Evolutionary conservation across 2,329 filamentous ascomycete species (phyloP).

Genomic region (Calonectria naviculata): DNA sequence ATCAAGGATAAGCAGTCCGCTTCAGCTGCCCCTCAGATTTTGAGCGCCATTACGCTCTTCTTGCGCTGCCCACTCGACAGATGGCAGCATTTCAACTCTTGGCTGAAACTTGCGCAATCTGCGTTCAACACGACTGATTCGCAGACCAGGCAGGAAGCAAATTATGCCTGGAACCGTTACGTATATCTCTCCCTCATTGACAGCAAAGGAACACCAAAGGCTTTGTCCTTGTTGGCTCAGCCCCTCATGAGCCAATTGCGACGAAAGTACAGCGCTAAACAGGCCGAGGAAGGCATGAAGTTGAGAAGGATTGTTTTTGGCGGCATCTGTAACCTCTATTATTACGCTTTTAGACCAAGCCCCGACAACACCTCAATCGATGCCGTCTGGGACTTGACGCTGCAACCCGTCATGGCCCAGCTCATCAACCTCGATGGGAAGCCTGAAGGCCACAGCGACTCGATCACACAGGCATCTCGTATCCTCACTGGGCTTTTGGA

Average conservation of each 20-base stretch:
- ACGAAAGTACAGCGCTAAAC: slow-evolving; percentile 68
- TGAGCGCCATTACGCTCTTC: slow-evolving; percentile 85
- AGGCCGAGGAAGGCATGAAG: slow-evolving; percentile 60
- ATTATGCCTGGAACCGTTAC: slow-evolving; percentile 87
- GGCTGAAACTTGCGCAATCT: slow-evolving; percentile 82
- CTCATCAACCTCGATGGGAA: slow-evolving; percentile 57
- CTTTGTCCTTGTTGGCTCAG: slow-evolving; percentile 63
- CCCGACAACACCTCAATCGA: slow-evolving; percentile 75
- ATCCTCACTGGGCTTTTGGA: slow-evolving; percentile 81
- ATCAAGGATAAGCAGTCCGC: slow-evolving; percentile 64
- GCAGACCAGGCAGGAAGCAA: slow-evolving; percentile 78
- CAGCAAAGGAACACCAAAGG: slow-evolving; percentile 57
- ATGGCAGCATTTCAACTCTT: slow-evolving; percentile 81
- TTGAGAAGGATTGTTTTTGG: slow-evolving; percentile 69
- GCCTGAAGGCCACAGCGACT: slow-evolving; percentile 57
- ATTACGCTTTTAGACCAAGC: slow-evolving; percentile 83
- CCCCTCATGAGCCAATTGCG: slow-evolving; percentile 77
- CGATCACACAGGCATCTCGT: slow-evolving; percentile 68
- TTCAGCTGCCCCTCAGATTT: slow-evolving; percentile 83
- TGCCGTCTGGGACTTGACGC: slow-evolving; percentile 80
- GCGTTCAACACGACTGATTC: slow-evolving; percentile 86
- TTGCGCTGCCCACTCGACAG: slow-evolving; percentile 72
- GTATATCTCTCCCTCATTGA: slow-evolving; percentile 79
- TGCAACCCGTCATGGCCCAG: slow-evolving; percentile 71
- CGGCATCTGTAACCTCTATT: slow-evolving; percentile 83